Evolutionary conservation across 208 protist genomes (phyloP), one percentile per base, ranked within the genome.

Genomic region (Trypanosoma boissoni): DNA sequence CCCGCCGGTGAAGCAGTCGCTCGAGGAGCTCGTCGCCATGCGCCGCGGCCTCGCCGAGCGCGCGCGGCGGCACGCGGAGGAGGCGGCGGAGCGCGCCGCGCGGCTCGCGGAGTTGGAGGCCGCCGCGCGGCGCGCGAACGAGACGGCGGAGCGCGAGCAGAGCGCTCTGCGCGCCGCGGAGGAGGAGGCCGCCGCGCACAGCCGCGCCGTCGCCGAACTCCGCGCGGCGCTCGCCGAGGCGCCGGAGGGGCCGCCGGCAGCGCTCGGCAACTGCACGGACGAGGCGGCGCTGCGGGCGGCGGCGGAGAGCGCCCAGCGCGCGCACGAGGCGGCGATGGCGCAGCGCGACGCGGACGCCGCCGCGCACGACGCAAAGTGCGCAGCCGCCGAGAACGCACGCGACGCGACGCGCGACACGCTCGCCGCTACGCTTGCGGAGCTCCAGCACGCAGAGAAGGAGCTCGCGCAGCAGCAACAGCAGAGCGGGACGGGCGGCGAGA

Each of bases 1-100:
- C 9, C 61, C 75, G 2, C 18, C 37, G 6, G 66, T 50, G 2
- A 64, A 32, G 29, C 64, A 86, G 14, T 60, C 72, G 6, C 37
- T 92, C n/a, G 79, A 80, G 41, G 66, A 78, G 31, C 50, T 89
- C 49, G 55, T 83, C 23, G 69, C 83, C 43, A 44, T 77, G 64
- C 63, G 60, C 16, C 0, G 58, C 14, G 78, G 59, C 58, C 77
- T 87, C 41, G 55, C 20, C 24, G 55, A 64, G 16, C 68, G 72
- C 29, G 63, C 82, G 26, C 27, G 55, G 14, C 56, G 72, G 20
- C 63, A 73, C 0, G 76, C 89, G 44, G 51, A 29, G 48, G 61
- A 58, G 2, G 28, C 75, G 10, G 45, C 39, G 3, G 27, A 57
- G 20, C 74, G 82, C 63, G 58, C 42, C 16, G 69, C 51, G 26